A percentile compares a stretch with the other conserved stretches of the same genome.
These are phyloP conservation scores for Sporothrix euskadiensis DNA, from an alignment of 2,329 filamentous ascomycete species.

Conservation along the genomic window DNA sequence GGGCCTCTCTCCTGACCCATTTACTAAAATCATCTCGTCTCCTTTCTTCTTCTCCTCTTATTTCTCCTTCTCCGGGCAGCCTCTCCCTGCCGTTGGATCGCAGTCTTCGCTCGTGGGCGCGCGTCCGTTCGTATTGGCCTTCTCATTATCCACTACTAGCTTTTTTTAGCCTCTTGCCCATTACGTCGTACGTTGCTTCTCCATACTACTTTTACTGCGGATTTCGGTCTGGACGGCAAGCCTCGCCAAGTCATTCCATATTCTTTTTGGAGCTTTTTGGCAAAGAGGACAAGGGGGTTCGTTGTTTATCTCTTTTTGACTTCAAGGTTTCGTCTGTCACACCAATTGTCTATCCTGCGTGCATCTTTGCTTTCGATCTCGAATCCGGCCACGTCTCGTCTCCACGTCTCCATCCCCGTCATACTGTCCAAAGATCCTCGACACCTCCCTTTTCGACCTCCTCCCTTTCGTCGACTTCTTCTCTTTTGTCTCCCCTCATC, in stretches of 20 bases:
- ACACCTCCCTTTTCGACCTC: neutral
- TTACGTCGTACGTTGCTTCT: slow-evolving; percentile 14
- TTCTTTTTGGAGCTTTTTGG: slow-evolving; percentile 7
- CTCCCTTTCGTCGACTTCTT: neutral
- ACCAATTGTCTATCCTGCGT: neutral
- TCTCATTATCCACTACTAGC: slow-evolving; percentile 2
- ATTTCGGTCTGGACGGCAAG: slow-evolving; percentile 12
- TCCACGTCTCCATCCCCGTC: neutral
- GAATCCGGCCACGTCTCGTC: neutral
- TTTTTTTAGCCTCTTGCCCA: slow-evolving; percentile 6
- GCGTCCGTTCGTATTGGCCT: slow-evolving; percentile 10
- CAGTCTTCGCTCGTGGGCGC: neutral
- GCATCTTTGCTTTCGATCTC: neutral
- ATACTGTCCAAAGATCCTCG: neutral
- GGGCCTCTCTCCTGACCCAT: too few relatives aligned
- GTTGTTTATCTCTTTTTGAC: slow-evolving; percentile 1
- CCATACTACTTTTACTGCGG: neutral
- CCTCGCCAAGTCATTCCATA: neutral
- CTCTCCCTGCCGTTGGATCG: neutral
- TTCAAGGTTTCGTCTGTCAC: neutral
- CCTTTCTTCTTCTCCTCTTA: neutral
- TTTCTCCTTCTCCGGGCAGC: neutral
- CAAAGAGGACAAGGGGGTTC: neutral
- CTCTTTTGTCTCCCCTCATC: neutral
- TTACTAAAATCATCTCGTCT: neutral